phyloP scores from a whole-genome alignment of 2,329 filamentous ascomycete species.

The Trichoderma arundinaceum region DNA sequence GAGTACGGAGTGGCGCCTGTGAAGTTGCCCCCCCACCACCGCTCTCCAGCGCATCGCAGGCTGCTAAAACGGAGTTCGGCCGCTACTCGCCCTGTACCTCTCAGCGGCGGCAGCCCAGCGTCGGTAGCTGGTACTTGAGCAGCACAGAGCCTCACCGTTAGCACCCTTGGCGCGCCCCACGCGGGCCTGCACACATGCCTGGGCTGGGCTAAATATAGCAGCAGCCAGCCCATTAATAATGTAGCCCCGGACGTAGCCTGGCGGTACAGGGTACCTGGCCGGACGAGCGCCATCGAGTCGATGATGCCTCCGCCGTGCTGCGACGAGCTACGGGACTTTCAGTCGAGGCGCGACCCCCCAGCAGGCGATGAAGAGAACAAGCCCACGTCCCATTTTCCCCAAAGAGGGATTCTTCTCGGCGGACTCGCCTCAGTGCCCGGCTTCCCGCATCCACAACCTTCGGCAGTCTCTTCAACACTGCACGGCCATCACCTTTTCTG shows the following conservation, averaged over 20 bases:
- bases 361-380: background rate
- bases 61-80: conserved; percentile 1
- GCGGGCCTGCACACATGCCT: background rate
- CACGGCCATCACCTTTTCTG: conserved; percentile 1
- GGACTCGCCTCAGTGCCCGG: conserved; percentile 18
- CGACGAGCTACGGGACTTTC: conserved; percentile 20
- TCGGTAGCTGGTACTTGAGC: conserved; percentile 13
- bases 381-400: conserved; percentile 20
- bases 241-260: conserved; percentile 9
- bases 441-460: conserved; percentile 29
- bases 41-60: background rate
- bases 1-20: too few species aligned
- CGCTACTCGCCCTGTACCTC: background rate
- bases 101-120: too few species aligned
- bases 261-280: conserved; percentile 19
- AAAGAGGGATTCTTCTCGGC: conserved; percentile 11
- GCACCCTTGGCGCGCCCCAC: conserved; percentile 17
- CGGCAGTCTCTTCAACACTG: conserved; percentile 15
- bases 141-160: conserved; percentile 23
- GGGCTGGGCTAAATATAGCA: conserved; percentile 24
- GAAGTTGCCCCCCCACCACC: too few species aligned
- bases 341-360: too few species aligned
- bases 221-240: conserved; percentile 23
- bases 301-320: conserved; percentile 20
- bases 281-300: too few species aligned